phyloP scores from a whole-genome alignment of 441 rosid genomes.

The Adansonia gregorii region DNA sequence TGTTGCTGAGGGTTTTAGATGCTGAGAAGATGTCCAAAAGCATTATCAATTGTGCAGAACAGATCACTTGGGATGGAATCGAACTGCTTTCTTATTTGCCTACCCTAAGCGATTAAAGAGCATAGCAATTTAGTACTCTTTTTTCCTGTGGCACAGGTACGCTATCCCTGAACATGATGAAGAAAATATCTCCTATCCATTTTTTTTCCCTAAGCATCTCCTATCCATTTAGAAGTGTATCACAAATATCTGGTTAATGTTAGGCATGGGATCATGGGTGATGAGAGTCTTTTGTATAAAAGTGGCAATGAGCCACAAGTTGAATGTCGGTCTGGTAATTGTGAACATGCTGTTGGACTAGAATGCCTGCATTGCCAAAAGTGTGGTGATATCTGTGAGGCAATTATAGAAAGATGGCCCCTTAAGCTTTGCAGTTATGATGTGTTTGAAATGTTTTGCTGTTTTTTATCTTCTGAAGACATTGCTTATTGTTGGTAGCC shows the following conservation, averaged over 20 bases:
- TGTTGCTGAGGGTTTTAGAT: not conserved
- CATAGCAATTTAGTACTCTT: not conserved
- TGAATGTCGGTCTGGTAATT: not conserved
- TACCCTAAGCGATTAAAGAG: not conserved
- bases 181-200: not conserved
- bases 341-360: conserved; percentile 4
- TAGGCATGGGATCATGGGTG: not conserved
- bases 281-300: not conserved
- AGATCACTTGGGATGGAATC: not conserved
- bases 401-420: not conserved
- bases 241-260: not conserved
- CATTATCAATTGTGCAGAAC: not conserved
- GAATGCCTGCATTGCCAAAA: not conserved
- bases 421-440: not conserved
- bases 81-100: not conserved
- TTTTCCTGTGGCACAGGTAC: not conserved
- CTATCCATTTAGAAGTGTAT: not conserved
- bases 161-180: not conserved
- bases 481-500: not conserved
- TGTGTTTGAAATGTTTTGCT: not conserved
- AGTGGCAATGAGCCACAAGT: not conserved
- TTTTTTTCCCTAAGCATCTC: too few species aligned
- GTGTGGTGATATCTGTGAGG: not conserved
- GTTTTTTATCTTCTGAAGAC: not conserved
- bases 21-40: not conserved